A percentile compares a stretch with the other conserved stretches of the same genome.
These are phyloP conservation scores for Puya raimondii DNA, from an alignment of 176 grass and related monocot genomes.

Conservation along the genomic window DNA sequence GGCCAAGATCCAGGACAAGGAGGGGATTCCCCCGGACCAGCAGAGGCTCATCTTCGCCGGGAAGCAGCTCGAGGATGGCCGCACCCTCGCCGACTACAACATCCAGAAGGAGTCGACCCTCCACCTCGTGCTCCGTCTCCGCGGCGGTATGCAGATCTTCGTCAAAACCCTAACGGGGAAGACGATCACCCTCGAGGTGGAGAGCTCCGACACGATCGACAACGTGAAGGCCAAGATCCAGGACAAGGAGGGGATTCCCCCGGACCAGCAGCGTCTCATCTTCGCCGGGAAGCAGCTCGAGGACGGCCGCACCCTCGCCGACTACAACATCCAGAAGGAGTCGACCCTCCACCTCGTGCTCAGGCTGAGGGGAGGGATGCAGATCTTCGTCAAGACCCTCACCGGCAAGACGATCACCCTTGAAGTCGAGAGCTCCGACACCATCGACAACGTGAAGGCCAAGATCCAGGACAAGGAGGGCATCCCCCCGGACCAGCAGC, in stretches of 20 bases:
- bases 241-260: slow-evolving; percentile 19
- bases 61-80: slow-evolving; percentile 63
- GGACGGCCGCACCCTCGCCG: slow-evolving; percentile 43
- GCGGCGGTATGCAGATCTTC: slow-evolving; percentile 58
- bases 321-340: slow-evolving; percentile 85
- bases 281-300: slow-evolving; percentile 52
- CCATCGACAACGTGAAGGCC: slow-evolving; percentile 56
- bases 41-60: slow-evolving; percentile 45
- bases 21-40: slow-evolving; percentile 63
- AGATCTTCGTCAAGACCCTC: slow-evolving; percentile 48
- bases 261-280: slow-evolving; percentile 53
- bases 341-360: slow-evolving; percentile 67
- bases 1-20: slow-evolving; percentile 68
- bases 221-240: slow-evolving; percentile 24
- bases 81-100: slow-evolving; percentile 50
- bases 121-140: slow-evolving; percentile 52
- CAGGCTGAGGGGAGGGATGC: slow-evolving; percentile 13
- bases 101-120: slow-evolving; percentile 79
- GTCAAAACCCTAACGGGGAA: slow-evolving; percentile 71
- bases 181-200: slow-evolving; percentile 50
- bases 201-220: slow-evolving; percentile 26
- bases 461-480: slow-evolving; percentile 92
- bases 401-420: slow-evolving; percentile 53
- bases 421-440: slow-evolving; percentile 38
- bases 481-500: slow-evolving; percentile 56